These are phyloP conservation scores for Saururus chinensis DNA, from an alignment of 164 flowering plant species.

Conservation along the genomic window DNA sequence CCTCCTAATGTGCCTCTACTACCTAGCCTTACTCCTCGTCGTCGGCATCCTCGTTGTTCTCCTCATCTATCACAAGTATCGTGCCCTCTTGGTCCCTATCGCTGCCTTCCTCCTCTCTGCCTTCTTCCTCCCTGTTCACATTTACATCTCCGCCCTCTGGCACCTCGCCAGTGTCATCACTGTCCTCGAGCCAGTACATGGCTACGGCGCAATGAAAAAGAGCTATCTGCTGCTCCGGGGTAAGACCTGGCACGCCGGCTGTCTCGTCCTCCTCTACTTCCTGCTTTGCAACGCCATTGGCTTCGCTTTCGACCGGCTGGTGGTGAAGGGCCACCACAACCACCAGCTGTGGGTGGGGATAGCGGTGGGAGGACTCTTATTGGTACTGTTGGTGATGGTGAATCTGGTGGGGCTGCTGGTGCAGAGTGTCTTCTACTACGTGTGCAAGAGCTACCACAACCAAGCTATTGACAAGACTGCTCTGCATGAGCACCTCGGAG, in stretches of 20 bases:
- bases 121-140: slow-evolving; percentile 33
- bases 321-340: slow-evolving; percentile 48
- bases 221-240: slow-evolving; percentile 77
- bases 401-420: slow-evolving; percentile 80
- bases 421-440: slow-evolving; percentile 94
- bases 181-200: slow-evolving; percentile 77
- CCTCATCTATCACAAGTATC: slow-evolving; percentile 13
- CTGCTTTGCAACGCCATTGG: slow-evolving; percentile 35
- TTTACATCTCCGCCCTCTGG: slow-evolving; percentile 85
- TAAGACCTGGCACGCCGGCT: slow-evolving; percentile 31
- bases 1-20: slow-evolving; percentile 46
- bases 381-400: slow-evolving; percentile 73
- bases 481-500: slow-evolving; percentile 86
- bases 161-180: slow-evolving; percentile 87
- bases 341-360: slow-evolving; percentile 42
- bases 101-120: slow-evolving; percentile 17
- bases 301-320: slow-evolving; percentile 41
- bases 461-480: slow-evolving; percentile 83
- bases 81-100: slow-evolving; percentile 14
- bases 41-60: slow-evolving; percentile 25
- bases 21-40: slow-evolving; percentile 27
- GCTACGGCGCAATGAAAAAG: slow-evolving; percentile 79
- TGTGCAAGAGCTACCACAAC: slow-evolving; percentile 86
- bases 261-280: slow-evolving; percentile 50
- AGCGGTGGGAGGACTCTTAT: slow-evolving; percentile 64